These are phyloP conservation scores for Coemansia sp. DNA, from an alignment of 192 early-diverging fungal genomes.

Conservation along the genomic window DNA sequence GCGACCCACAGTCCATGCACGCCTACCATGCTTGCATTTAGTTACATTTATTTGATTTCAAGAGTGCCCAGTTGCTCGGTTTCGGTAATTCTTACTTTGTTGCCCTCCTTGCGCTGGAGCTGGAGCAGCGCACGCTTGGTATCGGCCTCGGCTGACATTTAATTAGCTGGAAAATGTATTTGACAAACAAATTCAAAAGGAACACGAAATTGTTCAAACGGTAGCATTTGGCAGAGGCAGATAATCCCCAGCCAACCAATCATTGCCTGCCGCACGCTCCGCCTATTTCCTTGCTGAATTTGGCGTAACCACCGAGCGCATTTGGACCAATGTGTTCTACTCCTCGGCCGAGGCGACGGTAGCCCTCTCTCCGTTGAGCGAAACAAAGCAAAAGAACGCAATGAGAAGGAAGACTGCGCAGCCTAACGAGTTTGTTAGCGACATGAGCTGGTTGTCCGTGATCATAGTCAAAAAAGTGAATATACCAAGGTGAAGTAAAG, in stretches of 20 bases:
- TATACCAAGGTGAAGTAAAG: neutral
- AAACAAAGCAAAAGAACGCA: conserved; percentile 43
- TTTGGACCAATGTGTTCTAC: neutral
- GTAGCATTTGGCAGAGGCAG: neutral
- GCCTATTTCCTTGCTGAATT: neutral
- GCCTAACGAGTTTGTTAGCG: conserved; percentile 39
- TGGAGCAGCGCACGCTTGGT: conserved; percentile 37
- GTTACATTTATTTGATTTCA: no score
- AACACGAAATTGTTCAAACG: neutral
- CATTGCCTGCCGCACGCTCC: conserved; percentile 16
- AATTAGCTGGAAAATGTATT: neutral
- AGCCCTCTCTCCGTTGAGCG: conserved; percentile 24
- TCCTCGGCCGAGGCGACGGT: neutral
- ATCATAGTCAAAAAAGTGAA: neutral
- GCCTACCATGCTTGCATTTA: conserved; percentile 25
- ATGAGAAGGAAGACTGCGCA: conserved; percentile 43
- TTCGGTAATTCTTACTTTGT: conserved; percentile 26
- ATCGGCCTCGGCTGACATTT: conserved; percentile 33
- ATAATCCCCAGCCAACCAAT: conserved; percentile 11
- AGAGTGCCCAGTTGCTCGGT: neutral
- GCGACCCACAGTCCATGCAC: conserved; percentile 90
- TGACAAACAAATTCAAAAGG: conserved; percentile 2
- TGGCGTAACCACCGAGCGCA: neutral
- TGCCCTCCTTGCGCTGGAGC: conserved; percentile 45
- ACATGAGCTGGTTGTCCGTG: conserved; percentile 47